Conservation (phyloP, 2,329 filamentous ascomycete species). For the Malbranchea cinnamomea region DNA sequence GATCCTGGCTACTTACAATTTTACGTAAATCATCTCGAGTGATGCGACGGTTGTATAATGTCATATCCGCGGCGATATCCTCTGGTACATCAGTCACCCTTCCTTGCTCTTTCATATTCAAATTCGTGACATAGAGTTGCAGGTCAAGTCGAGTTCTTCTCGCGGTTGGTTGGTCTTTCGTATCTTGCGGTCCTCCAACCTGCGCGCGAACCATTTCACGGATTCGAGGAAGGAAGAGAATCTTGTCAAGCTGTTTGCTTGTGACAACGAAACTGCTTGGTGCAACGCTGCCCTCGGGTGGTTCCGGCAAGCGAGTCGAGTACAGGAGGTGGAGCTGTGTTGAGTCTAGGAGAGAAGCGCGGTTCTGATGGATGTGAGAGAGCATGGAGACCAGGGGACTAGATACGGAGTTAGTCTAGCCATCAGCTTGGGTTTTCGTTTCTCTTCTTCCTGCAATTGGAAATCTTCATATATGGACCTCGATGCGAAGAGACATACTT, state of each 20-base stretch:
- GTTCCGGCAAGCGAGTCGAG: slow-evolving; percentile 32
- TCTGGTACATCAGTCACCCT: slow-evolving; percentile 13
- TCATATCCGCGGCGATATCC: slow-evolving; percentile 12
- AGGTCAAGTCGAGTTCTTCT: slow-evolving; percentile 22
- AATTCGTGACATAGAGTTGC: slow-evolving; percentile 16
- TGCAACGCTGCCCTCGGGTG: neutral
- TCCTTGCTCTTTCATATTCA: neutral
- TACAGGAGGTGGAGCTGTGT: slow-evolving; percentile 48
- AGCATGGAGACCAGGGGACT: slow-evolving; percentile 63
- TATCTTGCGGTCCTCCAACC: neutral
- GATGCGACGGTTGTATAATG: slow-evolving; percentile 21
- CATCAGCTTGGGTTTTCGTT: neutral
- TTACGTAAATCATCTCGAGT: slow-evolving; percentile 20
- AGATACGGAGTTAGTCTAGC: neutral
- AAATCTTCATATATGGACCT: neutral
- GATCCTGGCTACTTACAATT: slow-evolving; percentile 17
- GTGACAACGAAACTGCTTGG: slow-evolving; percentile 5
- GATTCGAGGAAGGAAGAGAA: slow-evolving; percentile 35
- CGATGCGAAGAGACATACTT: slow-evolving; percentile 38
- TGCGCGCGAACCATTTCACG: slow-evolving; percentile 21
- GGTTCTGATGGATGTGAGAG: slow-evolving; percentile 38
- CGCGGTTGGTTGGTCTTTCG: slow-evolving; percentile 13
- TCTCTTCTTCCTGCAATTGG: neutral
- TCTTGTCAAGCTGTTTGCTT: slow-evolving; percentile 16
- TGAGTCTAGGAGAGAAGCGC: slow-evolving; percentile 15